Percentiles rank a stretch among this genome's conserved stretches.
Evolutionary conservation across 768 basidiomycete species (phyloP).

Genomic region (Leccinellum albellum): DNA sequence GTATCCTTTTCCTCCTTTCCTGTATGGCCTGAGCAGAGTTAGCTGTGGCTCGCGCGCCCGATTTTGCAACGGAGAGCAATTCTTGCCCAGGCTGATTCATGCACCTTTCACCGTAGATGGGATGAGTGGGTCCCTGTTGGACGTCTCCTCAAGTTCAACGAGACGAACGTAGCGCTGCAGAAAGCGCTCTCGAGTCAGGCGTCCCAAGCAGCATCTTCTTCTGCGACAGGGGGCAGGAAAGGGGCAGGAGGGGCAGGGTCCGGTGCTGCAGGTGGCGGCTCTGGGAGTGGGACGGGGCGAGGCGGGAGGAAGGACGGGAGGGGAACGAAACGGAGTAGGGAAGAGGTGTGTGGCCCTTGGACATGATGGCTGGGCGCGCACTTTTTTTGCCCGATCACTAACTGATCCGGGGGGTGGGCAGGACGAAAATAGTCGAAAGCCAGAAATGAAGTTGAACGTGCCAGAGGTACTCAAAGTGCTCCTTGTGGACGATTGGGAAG

Average conservation of each 20-base stretch:
- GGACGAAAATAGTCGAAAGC: constrained; percentile 74
- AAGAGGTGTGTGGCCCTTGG: constrained; percentile 51
- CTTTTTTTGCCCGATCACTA: not conserved
- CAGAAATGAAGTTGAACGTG: constrained; percentile 86
- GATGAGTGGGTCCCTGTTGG: constrained; percentile 70
- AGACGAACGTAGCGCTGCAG: constrained; percentile 74
- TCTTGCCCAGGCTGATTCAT: not conserved
- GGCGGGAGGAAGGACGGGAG: constrained; percentile 55
- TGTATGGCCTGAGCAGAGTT: not conserved
- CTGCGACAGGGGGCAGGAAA: constrained; percentile 29
- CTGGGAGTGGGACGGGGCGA: constrained; percentile 26
- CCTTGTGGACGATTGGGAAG: constrained; percentile 97
- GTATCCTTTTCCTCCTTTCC: not conserved
- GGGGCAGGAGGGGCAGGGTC: constrained; percentile 20
- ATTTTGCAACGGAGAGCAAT: not conserved
- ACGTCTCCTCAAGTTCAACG: constrained; percentile 82
- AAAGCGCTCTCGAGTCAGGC: constrained; percentile 55
- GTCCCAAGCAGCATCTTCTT: constrained; percentile 39
- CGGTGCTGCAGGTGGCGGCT: constrained; percentile 27
- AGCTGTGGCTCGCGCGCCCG: not conserved
- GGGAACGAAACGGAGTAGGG: constrained; percentile 68
- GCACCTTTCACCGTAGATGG: constrained; percentile 2
- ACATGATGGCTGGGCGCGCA: not conserved
- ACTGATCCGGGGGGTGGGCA: constrained; percentile 26
- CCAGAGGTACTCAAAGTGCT: constrained; percentile 87